These are phyloP conservation scores for Agaricales sp. DNA, from an alignment of 1,284 basidiomycete genomes.

Conservation along the genomic window DNA sequence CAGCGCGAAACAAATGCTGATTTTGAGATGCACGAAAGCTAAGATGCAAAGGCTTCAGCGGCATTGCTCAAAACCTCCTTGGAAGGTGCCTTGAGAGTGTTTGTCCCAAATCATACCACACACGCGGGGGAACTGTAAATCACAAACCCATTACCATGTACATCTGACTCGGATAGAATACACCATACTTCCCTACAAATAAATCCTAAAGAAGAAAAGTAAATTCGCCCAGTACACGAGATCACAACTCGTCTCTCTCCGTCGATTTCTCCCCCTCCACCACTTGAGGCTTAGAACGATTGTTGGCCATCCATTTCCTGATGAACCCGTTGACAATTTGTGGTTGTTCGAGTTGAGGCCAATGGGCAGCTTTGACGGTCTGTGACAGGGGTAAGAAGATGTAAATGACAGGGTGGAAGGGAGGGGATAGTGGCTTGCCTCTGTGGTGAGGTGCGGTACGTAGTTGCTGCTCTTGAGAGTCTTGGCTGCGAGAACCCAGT, in stretches of 20 bases:
- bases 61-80: no score
- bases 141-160: neutral
- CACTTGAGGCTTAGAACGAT: constrained; percentile 3
- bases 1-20: no score
- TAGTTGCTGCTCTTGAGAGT: constrained; percentile 32
- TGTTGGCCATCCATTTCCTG: constrained; percentile 28
- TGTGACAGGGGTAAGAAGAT: constrained; percentile 10
- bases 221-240: neutral
- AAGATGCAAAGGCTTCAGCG: no score
- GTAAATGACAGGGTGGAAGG: neutral
- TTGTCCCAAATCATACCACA: no score
- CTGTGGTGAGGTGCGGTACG: constrained; percentile 38
- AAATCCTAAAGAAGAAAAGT: neutral
- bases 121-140: neutral
- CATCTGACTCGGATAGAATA: neutral
- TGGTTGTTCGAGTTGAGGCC: constrained; percentile 39
- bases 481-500: constrained; percentile 38
- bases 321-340: constrained; percentile 29
- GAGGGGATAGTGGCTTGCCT: constrained; percentile 18
- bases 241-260: neutral
- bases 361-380: constrained; percentile 31
- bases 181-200: neutral
- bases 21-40: no score
- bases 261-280: neutral
- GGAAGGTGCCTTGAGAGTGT: no score